A percentile compares a stretch with the other conserved stretches of the same genome.
Evolutionary conservation across 2,329 filamentous ascomycete genomes (phyloP).

Genomic region (Colletotrichum tabaci): DNA sequence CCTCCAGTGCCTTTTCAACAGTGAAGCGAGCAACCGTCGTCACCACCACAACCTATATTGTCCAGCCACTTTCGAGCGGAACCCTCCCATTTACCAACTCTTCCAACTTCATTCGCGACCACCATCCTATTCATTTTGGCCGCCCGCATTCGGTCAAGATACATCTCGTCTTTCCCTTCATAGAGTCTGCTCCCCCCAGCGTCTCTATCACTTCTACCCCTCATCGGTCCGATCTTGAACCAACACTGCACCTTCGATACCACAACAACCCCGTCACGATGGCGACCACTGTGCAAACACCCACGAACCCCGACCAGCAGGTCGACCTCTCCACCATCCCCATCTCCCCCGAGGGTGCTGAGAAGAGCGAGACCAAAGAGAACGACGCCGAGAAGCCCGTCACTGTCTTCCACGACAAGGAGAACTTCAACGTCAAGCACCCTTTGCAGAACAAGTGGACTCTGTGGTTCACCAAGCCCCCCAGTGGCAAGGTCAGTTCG

Average conservation of each 20-base stretch:
- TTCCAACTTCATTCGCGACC: conserved; percentile 28
- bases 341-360: conserved; percentile 75
- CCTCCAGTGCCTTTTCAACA: conserved; percentile 45
- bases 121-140: conserved; percentile 11
- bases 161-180: conserved; percentile 23
- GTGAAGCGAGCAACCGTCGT: conserved; percentile 39
- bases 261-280: conserved; percentile 49
- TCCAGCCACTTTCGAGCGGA: conserved; percentile 37
- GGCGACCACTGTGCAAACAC: conserved; percentile 51
- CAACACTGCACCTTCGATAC: conserved; percentile 16
- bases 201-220: conserved; percentile 30
- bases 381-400: conserved; percentile 75
- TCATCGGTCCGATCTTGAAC: conserved; percentile 27
- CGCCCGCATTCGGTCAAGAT: conserved; percentile 15
- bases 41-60: conserved; percentile 22
- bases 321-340: conserved; percentile 79
- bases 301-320: conserved; percentile 57
- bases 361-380: conserved; percentile 63
- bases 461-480: conserved; percentile 99
- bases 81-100: conserved; percentile 39
- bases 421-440: conserved; percentile 99
- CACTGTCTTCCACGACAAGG: conserved; percentile 97
- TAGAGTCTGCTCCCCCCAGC: conserved; percentile 23
- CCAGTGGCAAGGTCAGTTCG: conserved; percentile 86
- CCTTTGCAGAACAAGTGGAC: conserved; percentile 98